Conservation (phyloP, 768 basidiomycete species). For the Amanita pseudoporphyria region DNA sequence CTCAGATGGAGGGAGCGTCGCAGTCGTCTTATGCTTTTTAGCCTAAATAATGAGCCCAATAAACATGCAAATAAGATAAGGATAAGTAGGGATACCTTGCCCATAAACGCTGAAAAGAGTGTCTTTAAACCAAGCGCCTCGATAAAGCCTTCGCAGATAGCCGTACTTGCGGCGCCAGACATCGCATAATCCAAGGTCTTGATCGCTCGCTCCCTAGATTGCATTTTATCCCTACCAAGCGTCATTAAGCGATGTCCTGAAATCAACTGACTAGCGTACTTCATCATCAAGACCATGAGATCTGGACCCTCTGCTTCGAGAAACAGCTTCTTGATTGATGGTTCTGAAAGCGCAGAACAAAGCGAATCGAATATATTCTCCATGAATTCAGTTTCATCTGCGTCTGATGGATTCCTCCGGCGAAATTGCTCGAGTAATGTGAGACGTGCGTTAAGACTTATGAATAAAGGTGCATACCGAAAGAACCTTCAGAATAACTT, state of each 20-base stretch:
- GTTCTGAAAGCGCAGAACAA: slow-evolving; percentile 78
- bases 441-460: not conserved
- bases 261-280: slow-evolving; percentile 35
- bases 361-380: slow-evolving; percentile 90
- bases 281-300: slow-evolving; percentile 98
- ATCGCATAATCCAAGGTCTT: slow-evolving; percentile 89
- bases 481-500: slow-evolving; percentile 61
- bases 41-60: slow-evolving; percentile 11
- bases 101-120: slow-evolving; percentile 88
- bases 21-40: slow-evolving; percentile 55
- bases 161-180: slow-evolving; percentile 62
- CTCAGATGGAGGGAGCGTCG: slow-evolving; percentile 50
- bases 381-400: slow-evolving; percentile 96
- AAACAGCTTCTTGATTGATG: slow-evolving; percentile 72
- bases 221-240: slow-evolving; percentile 60
- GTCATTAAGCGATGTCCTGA: not conserved
- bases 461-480: slow-evolving; percentile 47
- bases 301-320: slow-evolving; percentile 90
- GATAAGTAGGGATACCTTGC: slow-evolving; percentile 48
- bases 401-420: slow-evolving; percentile 69
- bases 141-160: slow-evolving; percentile 76
- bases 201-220: slow-evolving; percentile 75
- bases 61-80: not conserved
- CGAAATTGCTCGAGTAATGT: slow-evolving; percentile 64
- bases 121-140: slow-evolving; percentile 84